These are phyloP conservation scores for Pseudophaeomoniella oleicola DNA, from an alignment of 2,329 filamentous ascomycete species.

Conservation along the genomic window DNA sequence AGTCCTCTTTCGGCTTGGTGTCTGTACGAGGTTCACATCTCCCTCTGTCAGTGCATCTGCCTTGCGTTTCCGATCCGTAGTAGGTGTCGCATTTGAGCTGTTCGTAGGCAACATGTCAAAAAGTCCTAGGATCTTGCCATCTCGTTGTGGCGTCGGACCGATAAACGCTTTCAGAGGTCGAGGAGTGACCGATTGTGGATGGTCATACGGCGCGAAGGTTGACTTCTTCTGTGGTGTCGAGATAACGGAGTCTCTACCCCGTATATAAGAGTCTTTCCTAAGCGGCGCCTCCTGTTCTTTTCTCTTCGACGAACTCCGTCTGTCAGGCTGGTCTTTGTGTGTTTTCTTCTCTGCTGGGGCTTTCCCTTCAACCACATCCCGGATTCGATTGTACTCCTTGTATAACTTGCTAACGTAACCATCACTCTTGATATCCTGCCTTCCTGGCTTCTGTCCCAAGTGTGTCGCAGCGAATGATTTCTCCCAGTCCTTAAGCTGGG, in stretches of 20 bases:
- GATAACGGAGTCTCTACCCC: conserved; percentile 6
- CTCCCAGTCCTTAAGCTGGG: conserved; percentile 33
- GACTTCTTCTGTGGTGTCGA: conserved; percentile 23
- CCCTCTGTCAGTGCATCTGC: conserved; percentile 11
- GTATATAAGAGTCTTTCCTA: conserved; percentile 7
- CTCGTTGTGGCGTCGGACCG: conserved; percentile 33
- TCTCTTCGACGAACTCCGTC: conserved; percentile 8
- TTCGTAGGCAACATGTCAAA: conserved; percentile 32
- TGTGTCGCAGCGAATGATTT: conserved; percentile 26
- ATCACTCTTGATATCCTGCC: conserved; percentile 32
- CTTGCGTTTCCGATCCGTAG: conserved; percentile 9
- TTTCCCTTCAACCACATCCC: conserved; percentile 14
- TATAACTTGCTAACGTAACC: conserved; percentile 31
- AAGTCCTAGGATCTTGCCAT: conserved; percentile 31
- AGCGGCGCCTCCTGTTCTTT: conserved; percentile 9
- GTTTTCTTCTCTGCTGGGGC: conserved; percentile 8
- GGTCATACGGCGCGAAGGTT: conserved; percentile 29
- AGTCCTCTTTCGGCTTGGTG: conserved; percentile 9
- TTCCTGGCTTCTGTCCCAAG: conserved; percentile 27
- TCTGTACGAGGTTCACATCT: conserved; percentile 5
- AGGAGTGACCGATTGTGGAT: conserved; percentile 19
- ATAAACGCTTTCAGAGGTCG: conserved; percentile 20
- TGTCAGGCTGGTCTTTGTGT: conserved; percentile 12
- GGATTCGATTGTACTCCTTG: conserved; percentile 29
- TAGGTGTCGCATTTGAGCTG: conserved; percentile 13